Evolutionary conservation across 441 rosid genomes (phyloP), one percentile per base, ranked within the genome.

Genomic region (Croton setiger): DNA sequence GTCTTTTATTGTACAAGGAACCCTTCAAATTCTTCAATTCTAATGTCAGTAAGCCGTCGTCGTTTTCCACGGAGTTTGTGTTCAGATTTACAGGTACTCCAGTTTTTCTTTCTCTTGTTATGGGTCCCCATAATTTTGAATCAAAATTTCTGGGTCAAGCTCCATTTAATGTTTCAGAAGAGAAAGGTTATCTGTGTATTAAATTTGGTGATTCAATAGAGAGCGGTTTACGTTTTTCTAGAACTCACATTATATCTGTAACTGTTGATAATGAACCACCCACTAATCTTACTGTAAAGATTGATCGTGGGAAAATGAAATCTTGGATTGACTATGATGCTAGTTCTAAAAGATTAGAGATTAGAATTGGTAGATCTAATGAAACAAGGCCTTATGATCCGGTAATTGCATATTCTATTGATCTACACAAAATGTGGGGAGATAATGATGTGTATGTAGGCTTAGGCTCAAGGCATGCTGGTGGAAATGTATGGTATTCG

Each of bases 291-390:
- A 78, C 70, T 64, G 59, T 74, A 41, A 80, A 77, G 66, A 75
- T 47, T 70, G 86, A n/a, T n/a, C n/a, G 84, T 20, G 74, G 75
- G 62, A 73, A 64, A 31, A 37, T 84, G 69, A 79, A 71, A 64
- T 77, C 85, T 1, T 86, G 85, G 85, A 48, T 84, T 48, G 84
- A 82, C 69, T 86, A 82, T 65, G 84, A 83, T 74, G 73, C 82
- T 33, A 77, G 56, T 71, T 82, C 78, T 13, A 83, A 71, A 69
- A 74, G 76, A 55, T 67, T 86, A 45, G 81, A 80, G 69, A 52
- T 83, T 70, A 75, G 84, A 60, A 57, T 83, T 48, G 63, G 82
- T 74, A 78, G 70, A 73, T 75, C 75, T 13, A 51, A 64, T 55
- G 80, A 76, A 15, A 60, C 63, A 13, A 78, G 86, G 48, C 86